Percentiles rank a stretch among this genome's conserved stretches.
Conservation (phyloP, 768 basidiomycete genomes). For the Naganishia antarctica region DNA sequence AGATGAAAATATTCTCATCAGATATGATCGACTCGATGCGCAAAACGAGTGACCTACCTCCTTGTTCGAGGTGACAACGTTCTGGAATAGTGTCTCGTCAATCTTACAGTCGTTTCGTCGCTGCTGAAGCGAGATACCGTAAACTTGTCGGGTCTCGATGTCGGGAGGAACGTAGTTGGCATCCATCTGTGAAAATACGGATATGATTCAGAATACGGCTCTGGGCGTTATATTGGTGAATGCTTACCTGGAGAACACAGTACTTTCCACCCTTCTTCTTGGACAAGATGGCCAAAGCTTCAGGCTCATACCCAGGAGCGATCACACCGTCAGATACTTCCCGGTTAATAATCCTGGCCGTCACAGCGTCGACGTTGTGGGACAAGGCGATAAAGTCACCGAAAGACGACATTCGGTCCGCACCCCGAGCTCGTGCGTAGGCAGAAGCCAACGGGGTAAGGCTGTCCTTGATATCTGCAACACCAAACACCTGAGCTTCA, state of each 20-base stretch:
- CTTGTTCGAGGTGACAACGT: slow-evolving; percentile 83
- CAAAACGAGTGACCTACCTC: slow-evolving; percentile 55
- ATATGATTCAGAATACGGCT: background rate
- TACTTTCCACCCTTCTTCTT: slow-evolving; percentile 99
- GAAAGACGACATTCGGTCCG: slow-evolving; percentile 98
- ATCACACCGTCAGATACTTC: slow-evolving; percentile 99
- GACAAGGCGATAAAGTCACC: slow-evolving; percentile 98
- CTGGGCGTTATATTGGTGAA: background rate
- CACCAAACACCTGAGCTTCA: slow-evolving; percentile 92
- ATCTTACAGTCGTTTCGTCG: slow-evolving; percentile 85
- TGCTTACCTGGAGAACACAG: slow-evolving; percentile 63
- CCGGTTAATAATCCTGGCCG: slow-evolving; percentile 93
- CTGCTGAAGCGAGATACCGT: slow-evolving; percentile 84
- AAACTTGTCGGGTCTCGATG: slow-evolving; percentile 90
- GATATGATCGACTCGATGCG: background rate
- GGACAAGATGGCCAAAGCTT: slow-evolving; percentile 79
- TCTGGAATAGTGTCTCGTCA: slow-evolving; percentile 70
- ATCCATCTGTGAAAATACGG: slow-evolving; percentile 64
- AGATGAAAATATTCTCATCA: background rate
- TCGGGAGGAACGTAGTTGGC: slow-evolving; percentile 70
- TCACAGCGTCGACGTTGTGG: slow-evolving; percentile 83
- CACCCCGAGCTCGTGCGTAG: slow-evolving; percentile 93
- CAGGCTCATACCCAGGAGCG: slow-evolving; percentile 81
- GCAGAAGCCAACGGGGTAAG: slow-evolving; percentile 84
- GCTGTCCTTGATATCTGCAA: slow-evolving; percentile 76